Evolutionary conservation across 2,329 filamentous ascomycete genomes (phyloP).

Genomic region (Knoxdaviesia capensis): DNA sequence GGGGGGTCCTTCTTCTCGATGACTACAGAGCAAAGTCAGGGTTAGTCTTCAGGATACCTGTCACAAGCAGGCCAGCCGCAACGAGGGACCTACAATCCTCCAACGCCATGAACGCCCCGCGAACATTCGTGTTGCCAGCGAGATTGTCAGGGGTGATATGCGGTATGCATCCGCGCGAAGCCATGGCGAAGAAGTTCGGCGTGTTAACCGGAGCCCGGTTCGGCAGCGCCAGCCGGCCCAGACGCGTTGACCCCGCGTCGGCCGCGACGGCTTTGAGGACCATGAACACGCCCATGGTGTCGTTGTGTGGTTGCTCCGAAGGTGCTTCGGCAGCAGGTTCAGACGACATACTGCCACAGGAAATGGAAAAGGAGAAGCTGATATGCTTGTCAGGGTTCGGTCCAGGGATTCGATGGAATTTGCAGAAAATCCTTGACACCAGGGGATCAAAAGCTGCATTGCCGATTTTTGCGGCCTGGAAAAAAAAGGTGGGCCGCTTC

Average conservation of each 20-base stretch:
- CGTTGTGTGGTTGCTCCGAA: no score
- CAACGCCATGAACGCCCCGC: conserved; percentile 58
- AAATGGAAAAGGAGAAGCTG: no score
- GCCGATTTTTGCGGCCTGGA: no score
- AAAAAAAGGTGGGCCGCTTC: no score
- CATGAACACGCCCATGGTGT: conserved; percentile 19
- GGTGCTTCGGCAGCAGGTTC: no score
- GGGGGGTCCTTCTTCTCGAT: conserved; percentile 32
- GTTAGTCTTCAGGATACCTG: not conserved
- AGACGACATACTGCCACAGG: no score
- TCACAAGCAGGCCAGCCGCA: not conserved
- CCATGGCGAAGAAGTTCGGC: conserved; percentile 61
- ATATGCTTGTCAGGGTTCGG: no score
- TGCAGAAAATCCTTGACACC: no score
- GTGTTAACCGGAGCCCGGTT: conserved; percentile 52
- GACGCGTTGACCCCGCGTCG: conserved; percentile 28
- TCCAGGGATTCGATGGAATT: no score
- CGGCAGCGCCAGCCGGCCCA: conserved; percentile 44
- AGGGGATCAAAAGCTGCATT: no score
- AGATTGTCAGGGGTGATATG: conserved; percentile 80
- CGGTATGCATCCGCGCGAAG: conserved; percentile 68
- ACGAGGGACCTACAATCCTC: conserved; percentile 62
- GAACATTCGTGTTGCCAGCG: conserved; percentile 39
- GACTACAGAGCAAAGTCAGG: conserved; percentile 17
- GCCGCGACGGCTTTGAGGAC: conserved; percentile 20